Base-by-base conservation (phyloP, 805 yeast species). In the Debaryomyces castellii region DNA sequence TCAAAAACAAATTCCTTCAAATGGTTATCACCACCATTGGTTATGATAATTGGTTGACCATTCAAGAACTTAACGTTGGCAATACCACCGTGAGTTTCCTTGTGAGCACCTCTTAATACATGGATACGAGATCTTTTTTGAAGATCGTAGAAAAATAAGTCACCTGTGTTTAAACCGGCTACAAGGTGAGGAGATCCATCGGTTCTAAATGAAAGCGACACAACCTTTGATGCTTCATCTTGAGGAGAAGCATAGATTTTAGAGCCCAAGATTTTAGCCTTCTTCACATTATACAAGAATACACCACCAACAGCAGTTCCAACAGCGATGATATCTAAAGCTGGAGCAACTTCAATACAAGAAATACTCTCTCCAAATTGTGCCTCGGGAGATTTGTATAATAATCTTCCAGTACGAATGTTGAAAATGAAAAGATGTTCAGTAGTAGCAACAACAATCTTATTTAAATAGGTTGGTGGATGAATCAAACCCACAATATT, bases 1-100 rank as follows among this genome's bases (percentile, higher is more conserved):
- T 94, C 99, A 66, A 94, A 94, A 0, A 90, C 97, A 55, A 76
- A 87, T 65, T 94, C 98, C 57, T 88, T 88, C 54, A 94, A 72
- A 32, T 82, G 81, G 65, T 94, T 94, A 62, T 95, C 98, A 28
- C 87, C 92, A 53, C 98, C 98, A 37, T 85, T 82, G 2, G 97
- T 86, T 11, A 94, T 85, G 14, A 90, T 70, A 17, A 95, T 83
- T 0, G 99, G 91, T 67, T 92, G 98, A 3, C 97, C 97, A 54
- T 88, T 85, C 46, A 94, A 71, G 63, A 89, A 94, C 39, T 78
- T 73, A 4, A 81, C 87, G 42, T 78, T 80, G 4, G 89, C 71
- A 11, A 90, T 82, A 53, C 97, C 96, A 18, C 96, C 96, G 46
- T 75, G 76, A 1, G 74, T 53, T 54, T 85, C 92, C 44, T 75